Evolutionary conservation across 495 filamentous ascomycete species (phyloP).

Genomic region (Aspergillus sclerotiicarbonarius): DNA sequence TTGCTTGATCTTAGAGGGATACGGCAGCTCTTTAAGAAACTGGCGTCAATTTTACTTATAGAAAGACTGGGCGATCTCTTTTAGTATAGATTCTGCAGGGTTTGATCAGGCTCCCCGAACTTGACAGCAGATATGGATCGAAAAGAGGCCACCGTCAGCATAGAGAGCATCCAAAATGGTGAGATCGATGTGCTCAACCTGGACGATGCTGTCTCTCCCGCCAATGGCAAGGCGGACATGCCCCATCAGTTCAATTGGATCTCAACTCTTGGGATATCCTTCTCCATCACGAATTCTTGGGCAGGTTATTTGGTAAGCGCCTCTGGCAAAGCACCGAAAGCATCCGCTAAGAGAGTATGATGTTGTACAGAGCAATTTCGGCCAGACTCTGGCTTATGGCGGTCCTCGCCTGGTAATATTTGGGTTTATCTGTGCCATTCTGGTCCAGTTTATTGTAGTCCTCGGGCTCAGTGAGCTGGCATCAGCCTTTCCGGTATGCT

Average conservation of each 20-base stretch:
- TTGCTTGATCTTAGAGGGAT: background rate
- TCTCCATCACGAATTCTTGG: background rate
- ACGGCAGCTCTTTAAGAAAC: background rate
- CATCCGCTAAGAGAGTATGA: background rate
- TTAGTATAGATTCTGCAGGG: background rate
- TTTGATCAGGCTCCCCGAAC: background rate
- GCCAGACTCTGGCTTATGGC: background rate
- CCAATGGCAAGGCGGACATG: background rate
- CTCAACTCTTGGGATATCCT: background rate
- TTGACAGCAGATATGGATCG: background rate
- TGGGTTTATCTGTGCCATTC: background rate
- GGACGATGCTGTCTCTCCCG: background rate
- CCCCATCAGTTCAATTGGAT: background rate
- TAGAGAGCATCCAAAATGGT: background rate
- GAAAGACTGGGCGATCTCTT: background rate
- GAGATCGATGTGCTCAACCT: background rate
- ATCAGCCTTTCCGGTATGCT: conserved; percentile 1
- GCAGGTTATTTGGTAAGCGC: background rate
- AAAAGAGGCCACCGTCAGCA: background rate
- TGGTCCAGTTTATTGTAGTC: background rate
- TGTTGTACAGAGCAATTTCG: background rate
- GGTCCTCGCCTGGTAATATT: background rate
- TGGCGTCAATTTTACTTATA: background rate
- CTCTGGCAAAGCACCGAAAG: background rate
- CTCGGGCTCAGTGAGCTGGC: conserved; percentile 3